A percentile compares a stretch with the other conserved stretches of the same genome.
Evolutionary conservation across 2,329 filamentous ascomycete genomes (phyloP).

Genomic region (Gnomoniopsis smithogilvyi): DNA sequence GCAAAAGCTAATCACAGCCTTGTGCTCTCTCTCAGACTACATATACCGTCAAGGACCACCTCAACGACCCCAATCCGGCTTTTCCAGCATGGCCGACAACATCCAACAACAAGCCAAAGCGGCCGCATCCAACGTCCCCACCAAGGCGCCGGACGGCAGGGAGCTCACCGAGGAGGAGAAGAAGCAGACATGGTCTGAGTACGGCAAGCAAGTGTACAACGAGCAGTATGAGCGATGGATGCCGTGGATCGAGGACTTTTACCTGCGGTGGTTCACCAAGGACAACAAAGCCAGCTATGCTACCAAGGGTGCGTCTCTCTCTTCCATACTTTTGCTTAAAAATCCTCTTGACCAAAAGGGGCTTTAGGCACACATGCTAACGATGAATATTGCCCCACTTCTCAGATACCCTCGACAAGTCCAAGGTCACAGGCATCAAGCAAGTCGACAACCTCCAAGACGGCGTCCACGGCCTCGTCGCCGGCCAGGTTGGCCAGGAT

Average conservation of each 20-base stretch:
- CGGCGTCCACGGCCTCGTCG: conserved; percentile 59
- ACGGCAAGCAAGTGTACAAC: conserved; percentile 59
- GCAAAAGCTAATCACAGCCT: not conserved
- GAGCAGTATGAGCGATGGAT: conserved; percentile 72
- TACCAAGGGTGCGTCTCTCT: conserved; percentile 58
- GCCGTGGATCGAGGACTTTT: conserved; percentile 73
- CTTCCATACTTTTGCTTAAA: not conserved
- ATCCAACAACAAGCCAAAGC: not conserved
- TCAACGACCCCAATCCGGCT: not conserved
- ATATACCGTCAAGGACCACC: not conserved
- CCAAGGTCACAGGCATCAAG: conserved; percentile 18
- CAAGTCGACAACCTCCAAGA: conserved; percentile 42
- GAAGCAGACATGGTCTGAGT: conserved; percentile 16
- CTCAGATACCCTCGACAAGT: conserved; percentile 50
- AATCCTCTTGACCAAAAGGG: too few relatives aligned
- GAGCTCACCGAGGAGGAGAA: conserved; percentile 8
- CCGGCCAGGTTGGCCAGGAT: conserved; percentile 64
- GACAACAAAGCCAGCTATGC: conserved; percentile 75
- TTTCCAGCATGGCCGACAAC: conserved; percentile 2
- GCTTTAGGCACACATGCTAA: conserved; percentile 47
- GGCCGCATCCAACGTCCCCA: not conserved
- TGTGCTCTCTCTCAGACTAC: not conserved
- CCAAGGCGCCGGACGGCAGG: not conserved
- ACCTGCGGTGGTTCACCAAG: conserved; percentile 69
- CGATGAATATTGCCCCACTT: not conserved